These are phyloP conservation scores for Amaranthus cruentus DNA, from an alignment of 148 eudicot species.

Conservation along the genomic window DNA sequence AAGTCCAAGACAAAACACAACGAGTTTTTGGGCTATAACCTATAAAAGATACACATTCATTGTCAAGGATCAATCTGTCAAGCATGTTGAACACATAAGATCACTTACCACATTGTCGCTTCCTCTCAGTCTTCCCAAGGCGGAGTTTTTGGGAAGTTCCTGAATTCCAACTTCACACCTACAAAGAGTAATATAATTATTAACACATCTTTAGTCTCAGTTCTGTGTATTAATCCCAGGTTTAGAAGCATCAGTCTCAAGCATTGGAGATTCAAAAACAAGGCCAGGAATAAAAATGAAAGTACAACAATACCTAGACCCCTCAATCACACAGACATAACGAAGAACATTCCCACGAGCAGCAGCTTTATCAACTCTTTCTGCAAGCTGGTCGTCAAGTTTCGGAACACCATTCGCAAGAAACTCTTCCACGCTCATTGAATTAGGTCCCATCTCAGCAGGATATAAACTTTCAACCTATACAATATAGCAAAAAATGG, in stretches of 20 bases:
- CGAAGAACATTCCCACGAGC: constrained; percentile 80
- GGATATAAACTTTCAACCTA: constrained; percentile 91
- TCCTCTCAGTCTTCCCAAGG: constrained; percentile 78
- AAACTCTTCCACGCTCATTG: constrained; percentile 68
- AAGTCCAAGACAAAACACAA: too few species aligned
- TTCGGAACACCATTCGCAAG: constrained; percentile 65
- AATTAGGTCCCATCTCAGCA: constrained; percentile 65
- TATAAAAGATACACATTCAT: not conserved
- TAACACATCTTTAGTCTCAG: not conserved
- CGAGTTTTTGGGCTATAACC: too few species aligned
- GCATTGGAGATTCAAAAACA: not conserved
- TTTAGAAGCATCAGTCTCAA: not conserved
- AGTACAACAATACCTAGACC: constrained; percentile 52
- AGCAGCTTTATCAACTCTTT: constrained; percentile 60
- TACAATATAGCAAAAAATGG: not conserved
- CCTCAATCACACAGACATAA: constrained; percentile 81
- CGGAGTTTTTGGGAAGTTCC: constrained; percentile 70
- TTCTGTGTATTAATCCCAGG: not conserved
- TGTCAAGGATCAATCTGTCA: not conserved
- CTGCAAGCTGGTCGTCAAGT: constrained; percentile 61
- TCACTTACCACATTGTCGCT: constrained; percentile 86
- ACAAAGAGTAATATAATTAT: not conserved
- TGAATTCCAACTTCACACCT: constrained; percentile 93
- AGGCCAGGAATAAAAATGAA: not conserved
- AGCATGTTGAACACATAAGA: not conserved